Base-by-base conservation (phyloP, 768 basidiomycete species). In the Rhodotorula graminis region DNA sequence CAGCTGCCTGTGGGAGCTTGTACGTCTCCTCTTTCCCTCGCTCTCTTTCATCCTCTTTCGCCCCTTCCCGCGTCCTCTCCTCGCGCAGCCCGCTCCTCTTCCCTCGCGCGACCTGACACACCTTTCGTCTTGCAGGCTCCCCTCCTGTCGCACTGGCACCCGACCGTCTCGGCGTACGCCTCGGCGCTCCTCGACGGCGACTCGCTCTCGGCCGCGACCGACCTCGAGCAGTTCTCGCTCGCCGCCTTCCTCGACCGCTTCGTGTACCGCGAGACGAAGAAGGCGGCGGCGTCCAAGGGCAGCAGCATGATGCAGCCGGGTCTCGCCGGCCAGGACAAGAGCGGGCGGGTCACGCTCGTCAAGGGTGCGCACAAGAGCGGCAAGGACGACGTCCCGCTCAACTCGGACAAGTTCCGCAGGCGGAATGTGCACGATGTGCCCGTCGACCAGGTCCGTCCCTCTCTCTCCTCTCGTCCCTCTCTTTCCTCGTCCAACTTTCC, bases 231-330 rank as follows among this genome's bases (percentile, higher is more conserved):
- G 68, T 93, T 96, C 82, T 94, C 93, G 1, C 86, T 97, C 33
- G 89, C 91, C 1, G 91, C 93, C 78, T 97, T 99, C 86, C 86
- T 98, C 53, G 96, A 98, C 80, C 87, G 94, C 47, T 97, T 98
- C 82, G 91, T 97, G 56, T 97, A 92, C 84, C 92, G 93, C 81
- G 97, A 98, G 80, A 89, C 93, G 1, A 98, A 97, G 83, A 83
- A 84, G 74, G 88, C 89, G 77, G 74, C 82, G 3, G 84, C 83
- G 67, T 82, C 86, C 15, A 89, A 88, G 79, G 94, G 93, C n/a
- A 84, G 87, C 0, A 91, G 89, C 72, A 90, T 91, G 66, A 98
- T 98, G 96, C 95, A 99, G 82, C 93, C 93, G n/a, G 87, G 88
- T 2, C 89, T 90, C 12, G 85, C 85, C 61, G 74, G 76, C 3